These are phyloP conservation scores for Cadophora malorum DNA, from an alignment of 2,329 filamentous ascomycete species.

Conservation along the genomic window DNA sequence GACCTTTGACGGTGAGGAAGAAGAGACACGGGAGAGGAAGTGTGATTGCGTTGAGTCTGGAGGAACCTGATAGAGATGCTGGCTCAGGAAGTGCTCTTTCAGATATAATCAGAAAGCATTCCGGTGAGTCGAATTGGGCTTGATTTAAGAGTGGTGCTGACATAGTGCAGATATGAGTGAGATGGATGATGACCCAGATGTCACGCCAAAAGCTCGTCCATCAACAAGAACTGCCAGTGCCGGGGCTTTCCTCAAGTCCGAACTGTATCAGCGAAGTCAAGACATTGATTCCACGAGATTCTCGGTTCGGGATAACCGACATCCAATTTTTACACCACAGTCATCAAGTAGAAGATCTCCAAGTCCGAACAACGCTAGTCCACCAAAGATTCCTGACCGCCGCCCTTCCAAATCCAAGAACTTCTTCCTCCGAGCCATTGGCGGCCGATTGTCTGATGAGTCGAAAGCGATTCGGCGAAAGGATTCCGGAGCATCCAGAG, in stretches of 20 bases:
- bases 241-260: conserved; percentile 40
- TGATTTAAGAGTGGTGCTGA: background rate
- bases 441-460: conserved; percentile 30
- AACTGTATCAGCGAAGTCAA: conserved; percentile 32
- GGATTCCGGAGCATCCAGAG: conserved; percentile 30
- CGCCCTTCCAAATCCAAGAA: conserved; percentile 42
- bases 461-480: conserved; percentile 25
- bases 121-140: conserved; percentile 5
- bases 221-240: conserved; percentile 37
- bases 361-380: conserved; percentile 14
- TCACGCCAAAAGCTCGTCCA: conserved; percentile 40
- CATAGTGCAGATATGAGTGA: conserved; percentile 16
- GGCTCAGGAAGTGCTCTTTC: conserved; percentile 12
- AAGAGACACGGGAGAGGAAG: conserved; percentile 35
- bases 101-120: conserved; percentile 24
- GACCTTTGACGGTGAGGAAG: conserved; percentile 44
- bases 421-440: conserved; percentile 42
- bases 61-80: conserved; percentile 19
- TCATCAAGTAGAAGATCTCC: conserved; percentile 13
- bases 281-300: conserved; percentile 33
- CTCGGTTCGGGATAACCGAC: conserved; percentile 31
- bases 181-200: conserved; percentile 34
- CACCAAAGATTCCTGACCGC: conserved; percentile 36
- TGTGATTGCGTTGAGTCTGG: conserved; percentile 31
- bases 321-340: conserved; percentile 22